Evolutionary conservation across 495 filamentous ascomycete species (phyloP).

Genomic region (Usnea hakonensis): DNA sequence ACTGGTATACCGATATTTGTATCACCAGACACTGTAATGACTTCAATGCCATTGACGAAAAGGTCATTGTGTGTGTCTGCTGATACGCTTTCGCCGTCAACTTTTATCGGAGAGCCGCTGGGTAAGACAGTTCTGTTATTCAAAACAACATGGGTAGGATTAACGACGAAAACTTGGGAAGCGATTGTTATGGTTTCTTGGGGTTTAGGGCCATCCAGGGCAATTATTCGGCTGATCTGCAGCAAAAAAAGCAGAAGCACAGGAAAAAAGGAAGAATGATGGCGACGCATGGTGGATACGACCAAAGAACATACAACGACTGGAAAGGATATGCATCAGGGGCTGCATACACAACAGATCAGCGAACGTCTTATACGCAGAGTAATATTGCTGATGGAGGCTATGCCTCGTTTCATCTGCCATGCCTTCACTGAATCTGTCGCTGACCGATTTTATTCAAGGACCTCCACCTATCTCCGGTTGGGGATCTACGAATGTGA

Average conservation of each 20-base stretch:
- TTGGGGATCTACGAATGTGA: too few relatives aligned
- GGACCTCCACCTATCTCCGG: too few relatives aligned
- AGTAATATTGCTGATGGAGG: background rate
- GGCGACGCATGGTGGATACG: background rate
- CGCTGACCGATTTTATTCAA: too few relatives aligned
- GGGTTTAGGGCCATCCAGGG: background rate
- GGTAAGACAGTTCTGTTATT: background rate
- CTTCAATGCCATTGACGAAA: background rate
- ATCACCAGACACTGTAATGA: background rate
- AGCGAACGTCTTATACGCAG: background rate
- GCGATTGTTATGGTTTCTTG: background rate
- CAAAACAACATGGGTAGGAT: background rate
- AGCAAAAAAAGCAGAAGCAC: background rate
- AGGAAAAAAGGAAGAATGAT: background rate
- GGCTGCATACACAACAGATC: too few relatives aligned
- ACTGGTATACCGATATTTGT: too few relatives aligned
- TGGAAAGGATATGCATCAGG: too few relatives aligned
- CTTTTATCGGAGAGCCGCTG: background rate
- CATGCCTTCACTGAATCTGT: too few relatives aligned
- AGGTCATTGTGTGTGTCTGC: background rate
- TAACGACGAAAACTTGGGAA: background rate
- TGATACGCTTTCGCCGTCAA: background rate
- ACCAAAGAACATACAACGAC: too few relatives aligned
- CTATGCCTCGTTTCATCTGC: background rate
- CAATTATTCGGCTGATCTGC: background rate